phyloP scores from a whole-genome alignment of 768 basidiomycete species.

The Termitomyces sp. region DNA sequence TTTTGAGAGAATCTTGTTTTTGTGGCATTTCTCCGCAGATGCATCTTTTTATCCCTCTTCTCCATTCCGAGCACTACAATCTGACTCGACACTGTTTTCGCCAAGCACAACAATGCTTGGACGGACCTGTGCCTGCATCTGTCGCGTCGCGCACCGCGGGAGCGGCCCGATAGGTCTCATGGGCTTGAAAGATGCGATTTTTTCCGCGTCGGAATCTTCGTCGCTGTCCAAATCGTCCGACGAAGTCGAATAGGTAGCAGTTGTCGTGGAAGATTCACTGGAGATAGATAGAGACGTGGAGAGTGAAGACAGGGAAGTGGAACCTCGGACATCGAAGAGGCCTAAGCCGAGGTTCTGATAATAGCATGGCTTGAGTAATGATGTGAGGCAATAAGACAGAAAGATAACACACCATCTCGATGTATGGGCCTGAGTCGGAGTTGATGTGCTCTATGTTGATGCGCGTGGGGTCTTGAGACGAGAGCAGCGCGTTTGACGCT shows the following conservation, averaged over 20 bases:
- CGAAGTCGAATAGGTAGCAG: slow-evolving; percentile 12
- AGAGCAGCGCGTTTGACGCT: slow-evolving; percentile 55
- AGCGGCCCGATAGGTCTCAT: slow-evolving; percentile 16
- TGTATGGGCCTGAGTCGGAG: slow-evolving; percentile 42
- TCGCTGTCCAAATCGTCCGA: slow-evolving; percentile 25
- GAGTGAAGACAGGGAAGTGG: background rate
- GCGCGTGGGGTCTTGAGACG: slow-evolving; percentile 43
- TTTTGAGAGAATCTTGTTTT: too few species aligned
- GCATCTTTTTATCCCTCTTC: background rate
- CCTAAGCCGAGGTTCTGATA: slow-evolving; percentile 60
- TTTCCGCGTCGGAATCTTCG: slow-evolving; percentile 29
- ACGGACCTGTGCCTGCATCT: background rate
- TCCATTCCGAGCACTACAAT: background rate
- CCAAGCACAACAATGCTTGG: background rate
- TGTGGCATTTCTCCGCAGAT: background rate
- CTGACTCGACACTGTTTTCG: background rate
- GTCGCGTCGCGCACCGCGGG: background rate
- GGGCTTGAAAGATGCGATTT: slow-evolving; percentile 34
- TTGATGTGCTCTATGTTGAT: slow-evolving; percentile 64
- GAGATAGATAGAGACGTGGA: background rate
- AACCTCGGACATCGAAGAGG: slow-evolving; percentile 39
- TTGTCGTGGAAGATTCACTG: slow-evolving; percentile 22
- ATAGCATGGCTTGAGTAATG: background rate
- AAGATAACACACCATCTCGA: slow-evolving; percentile 54
- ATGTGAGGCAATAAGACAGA: background rate